Evolutionary conservation across 305 asterid genomes (phyloP), one percentile per base, ranked within the genome.

Genomic region (Fraxinus velutina): DNA sequence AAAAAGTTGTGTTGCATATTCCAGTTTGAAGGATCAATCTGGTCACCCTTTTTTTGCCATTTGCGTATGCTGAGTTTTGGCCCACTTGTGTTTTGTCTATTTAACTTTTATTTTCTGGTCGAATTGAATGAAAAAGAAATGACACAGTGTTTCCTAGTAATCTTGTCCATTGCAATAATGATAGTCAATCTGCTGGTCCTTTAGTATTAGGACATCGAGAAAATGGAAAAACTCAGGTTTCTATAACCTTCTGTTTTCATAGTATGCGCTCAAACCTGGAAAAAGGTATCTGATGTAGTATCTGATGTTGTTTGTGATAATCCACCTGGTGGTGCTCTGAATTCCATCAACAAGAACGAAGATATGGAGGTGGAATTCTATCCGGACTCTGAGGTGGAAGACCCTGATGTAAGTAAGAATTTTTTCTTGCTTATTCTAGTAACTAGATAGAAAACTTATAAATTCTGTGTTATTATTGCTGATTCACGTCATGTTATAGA

Each of bases 351-450:
- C 83, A 87, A 82, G 81, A 86, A 88, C 73, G 88, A 88, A 75
- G 83, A 80, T 50, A 83, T 84, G 91, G 71, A 19, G 71, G 87
- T 87, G 78, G 91, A 87, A 81, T 77, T 79, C 50, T 90, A 83
- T 52, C 83, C 87, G 72, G 97, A 91, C 86, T 93, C 96, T 6
- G 99, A 96, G 80, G 83, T 94, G 86, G 90, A 88, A 89, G 97
- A 89, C 87, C 93, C 90, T 37, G 99, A 96, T 92, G 99, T 96
- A 84, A 88, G 90, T 80, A 86, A 87, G 89, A 86, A 84, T 30
- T 79, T 57, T 84, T 77, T 44, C 33, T 50, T 29, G 71, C 81
- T 77, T 78, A 76, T 68, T 82, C 68, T 73, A 73, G 13, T 80
- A 21, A 60, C 60, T 15, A 13, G 60, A 15, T 50, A 50, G 21